Evolutionary conservation across 2,329 filamentous ascomycete species (phyloP).

Genomic region (Fusarium redolens): DNA sequence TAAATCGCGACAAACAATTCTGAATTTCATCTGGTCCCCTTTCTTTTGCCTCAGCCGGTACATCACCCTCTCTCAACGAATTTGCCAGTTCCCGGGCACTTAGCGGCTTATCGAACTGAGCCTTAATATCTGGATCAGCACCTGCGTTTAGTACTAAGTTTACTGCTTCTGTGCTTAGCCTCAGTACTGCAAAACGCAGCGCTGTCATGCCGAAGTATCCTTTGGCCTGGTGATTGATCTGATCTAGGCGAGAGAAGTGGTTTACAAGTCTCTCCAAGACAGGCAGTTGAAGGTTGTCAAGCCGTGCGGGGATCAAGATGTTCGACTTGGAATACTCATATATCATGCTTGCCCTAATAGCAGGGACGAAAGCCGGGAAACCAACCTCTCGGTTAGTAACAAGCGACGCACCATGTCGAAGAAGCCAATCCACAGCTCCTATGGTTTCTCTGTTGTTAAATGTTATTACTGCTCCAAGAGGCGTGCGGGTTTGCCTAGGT

Average conservation of each 20-base stretch:
- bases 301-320: not conserved
- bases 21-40: not conserved
- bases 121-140: not conserved
- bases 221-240: not conserved
- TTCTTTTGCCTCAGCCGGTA: not conserved
- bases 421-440: not conserved
- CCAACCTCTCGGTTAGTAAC: not conserved
- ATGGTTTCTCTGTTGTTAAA: not conserved
- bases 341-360: not conserved
- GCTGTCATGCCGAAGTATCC: not conserved
- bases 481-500: too few relatives aligned
- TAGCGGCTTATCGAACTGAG: not conserved
- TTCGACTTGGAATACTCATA: not conserved
- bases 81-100: not conserved
- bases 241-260: not conserved
- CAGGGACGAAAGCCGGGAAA: not conserved
- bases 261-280: not conserved
- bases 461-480: not conserved
- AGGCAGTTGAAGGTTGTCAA: not conserved
- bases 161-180: not conserved
- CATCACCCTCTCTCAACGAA: not conserved
- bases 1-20: not conserved
- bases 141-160: not conserved
- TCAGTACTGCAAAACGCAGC: not conserved
- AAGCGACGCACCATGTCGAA: not conserved